Percentiles rank a stretch among this genome's conserved stretches.
Evolutionary conservation across 306 rosid species (phyloP).

Genomic region (Malus fusca): DNA sequence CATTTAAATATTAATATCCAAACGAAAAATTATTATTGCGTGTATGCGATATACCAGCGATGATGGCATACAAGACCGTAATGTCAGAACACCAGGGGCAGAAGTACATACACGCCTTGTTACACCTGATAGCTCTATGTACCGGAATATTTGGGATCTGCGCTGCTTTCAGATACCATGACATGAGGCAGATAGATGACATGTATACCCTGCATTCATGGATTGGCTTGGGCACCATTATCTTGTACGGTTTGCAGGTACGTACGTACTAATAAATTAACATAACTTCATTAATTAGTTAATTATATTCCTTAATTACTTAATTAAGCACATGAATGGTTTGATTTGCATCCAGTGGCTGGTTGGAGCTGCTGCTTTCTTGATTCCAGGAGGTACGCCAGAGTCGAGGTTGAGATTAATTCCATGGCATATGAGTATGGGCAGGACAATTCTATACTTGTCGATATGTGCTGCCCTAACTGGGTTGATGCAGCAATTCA

Average conservation of each 20-base stretch:
- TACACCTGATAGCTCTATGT: constrained; percentile 46
- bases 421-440: constrained; percentile 58
- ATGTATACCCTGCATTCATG: constrained; percentile 74
- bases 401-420: not conserved
- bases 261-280: not conserved
- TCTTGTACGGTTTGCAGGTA: constrained; percentile 67
- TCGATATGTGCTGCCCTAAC: constrained; percentile 68
- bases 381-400: constrained; percentile 25
- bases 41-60: constrained; percentile 26
- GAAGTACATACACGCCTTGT: constrained; percentile 51
- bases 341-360: constrained; percentile 45
- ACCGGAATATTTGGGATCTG: constrained; percentile 55
- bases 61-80: constrained; percentile 67
- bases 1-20: not conserved
- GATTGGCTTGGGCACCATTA: constrained; percentile 67
- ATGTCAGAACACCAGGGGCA: not conserved
- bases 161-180: constrained; percentile 73
- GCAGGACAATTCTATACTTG: constrained; percentile 65
- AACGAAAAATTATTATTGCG: not conserved
- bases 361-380: constrained; percentile 38
- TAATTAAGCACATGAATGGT: not conserved
- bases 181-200: constrained; percentile 15
- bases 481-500: constrained; percentile 56
- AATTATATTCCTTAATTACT: not conserved
- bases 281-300: not conserved